Evolutionary conservation across 345 rosid genomes (phyloP), one percentile per base, ranked within the genome.

Genomic region (Rhodomyrtus tomentosa): DNA sequence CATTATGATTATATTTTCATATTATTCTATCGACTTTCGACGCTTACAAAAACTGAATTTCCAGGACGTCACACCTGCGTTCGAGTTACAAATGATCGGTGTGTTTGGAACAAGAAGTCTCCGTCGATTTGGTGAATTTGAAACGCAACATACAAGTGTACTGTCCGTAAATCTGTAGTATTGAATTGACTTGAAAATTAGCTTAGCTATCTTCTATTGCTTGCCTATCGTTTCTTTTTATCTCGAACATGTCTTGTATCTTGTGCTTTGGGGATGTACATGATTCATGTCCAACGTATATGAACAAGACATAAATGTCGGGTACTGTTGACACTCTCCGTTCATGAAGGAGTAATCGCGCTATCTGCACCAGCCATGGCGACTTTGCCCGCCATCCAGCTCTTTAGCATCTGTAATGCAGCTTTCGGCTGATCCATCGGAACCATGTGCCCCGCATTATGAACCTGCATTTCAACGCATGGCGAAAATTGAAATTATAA

Each of bases 351-450:
- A 4, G 25, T 6, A 18, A 4, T 68, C 45, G 32, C 62, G 10
- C 24, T 84, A 50, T 55, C 83, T 36, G 80, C 81, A 40, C 72
- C 68, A 81, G 82, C 49, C 76, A 82, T 55, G 54, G 87, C 85
- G 7, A 94, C 83, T 53, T 92, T 91, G 84, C 96, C 99, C 54
- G 93, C 93, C 94, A 92, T 95, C 99, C 99, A 97, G 62, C 91
- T 90, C 83, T 86, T 87, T 52, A 97, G 90, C 98, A 95, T 97
- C 86, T 94, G 90, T 80, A 95, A 86, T 21, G 98, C 90, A 84
- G 93, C 96, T 87, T 95, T 95, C 21, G 99, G 99, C 83, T 95
- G 96, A 92, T 97, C 99, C 99, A 97, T 97, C 14, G 99, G 98
- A 81, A 96, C 99, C 98, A 94, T 93, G 86, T 95, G 99, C 80